phyloP scores from a whole-genome alignment of 768 basidiomycete species.

The Boletus pseudo-olivaceus region DNA sequence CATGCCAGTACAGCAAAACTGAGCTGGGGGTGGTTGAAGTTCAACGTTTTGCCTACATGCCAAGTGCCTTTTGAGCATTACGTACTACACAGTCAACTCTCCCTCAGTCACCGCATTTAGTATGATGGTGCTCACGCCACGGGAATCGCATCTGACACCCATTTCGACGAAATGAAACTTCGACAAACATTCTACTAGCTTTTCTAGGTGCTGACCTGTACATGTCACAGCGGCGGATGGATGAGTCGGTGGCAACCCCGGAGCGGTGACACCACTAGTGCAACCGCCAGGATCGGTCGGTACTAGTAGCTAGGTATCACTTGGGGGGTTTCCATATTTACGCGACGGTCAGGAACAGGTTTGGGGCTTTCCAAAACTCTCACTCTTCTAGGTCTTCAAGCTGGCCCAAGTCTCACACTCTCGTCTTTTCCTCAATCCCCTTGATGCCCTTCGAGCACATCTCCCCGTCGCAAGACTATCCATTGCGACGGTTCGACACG shows the following conservation, averaged over 20 bases:
- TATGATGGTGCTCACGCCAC: not conserved
- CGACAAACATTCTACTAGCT: not conserved
- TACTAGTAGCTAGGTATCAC: not conserved
- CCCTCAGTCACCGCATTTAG: constrained; percentile 1
- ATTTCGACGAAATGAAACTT: not conserved
- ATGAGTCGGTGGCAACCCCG: not conserved
- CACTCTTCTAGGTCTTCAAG: constrained; percentile 7
- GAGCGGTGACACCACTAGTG: not conserved
- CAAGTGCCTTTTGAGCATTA: no score
- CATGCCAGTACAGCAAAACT: no score
- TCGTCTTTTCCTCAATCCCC: not conserved
- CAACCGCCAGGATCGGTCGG: not conserved
- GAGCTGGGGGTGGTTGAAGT: no score
- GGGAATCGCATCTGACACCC: not conserved
- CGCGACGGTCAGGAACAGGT: constrained; percentile 15
- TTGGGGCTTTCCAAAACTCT: constrained; percentile 10
- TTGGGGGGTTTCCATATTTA: constrained; percentile 17
- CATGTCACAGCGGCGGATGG: not conserved
- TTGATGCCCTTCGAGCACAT: constrained; percentile 21
- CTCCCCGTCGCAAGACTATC: constrained; percentile 11
- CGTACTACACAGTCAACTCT: not conserved
- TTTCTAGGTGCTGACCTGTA: not conserved
- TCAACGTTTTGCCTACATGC: no score
- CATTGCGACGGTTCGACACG: constrained; percentile 13
- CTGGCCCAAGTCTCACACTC: constrained; percentile 9